Evolutionary conservation across 2,329 filamentous ascomycete genomes (phyloP), one percentile per base, ranked within the genome.

Genomic region (Hypomyces rosellus): DNA sequence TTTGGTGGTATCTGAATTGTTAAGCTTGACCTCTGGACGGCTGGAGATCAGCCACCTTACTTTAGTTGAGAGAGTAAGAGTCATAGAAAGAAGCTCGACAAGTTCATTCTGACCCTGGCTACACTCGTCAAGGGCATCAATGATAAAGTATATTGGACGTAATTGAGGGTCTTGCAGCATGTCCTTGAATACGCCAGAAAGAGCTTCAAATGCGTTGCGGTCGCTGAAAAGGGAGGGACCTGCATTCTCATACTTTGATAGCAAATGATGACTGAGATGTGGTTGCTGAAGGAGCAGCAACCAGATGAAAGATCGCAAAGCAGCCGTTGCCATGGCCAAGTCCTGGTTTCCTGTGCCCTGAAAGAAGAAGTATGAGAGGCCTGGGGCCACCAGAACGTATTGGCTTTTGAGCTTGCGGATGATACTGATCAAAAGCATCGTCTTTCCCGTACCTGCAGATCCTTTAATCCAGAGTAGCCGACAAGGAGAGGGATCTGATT

Each of bases 121-220:
- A 53, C 73, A 78, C 55, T 79, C 73, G 53, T 79, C 72, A 1
- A 78, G 69, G 4, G 70, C 74, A 57, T 78, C 73, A 45, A 78
- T 62, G 5, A 77, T 54, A 12, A 78, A 48, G 54, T 68, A 72
- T 0, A 63, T 64, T n/a, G n/a, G n/a, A 0, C 4, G 59, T 5
- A 54, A 48, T 14, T 38, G 54, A 2, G 61, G 54, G 47, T 75
- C 71, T 49, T 63, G 40, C 3, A 78, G 52, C 14, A 78, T 73
- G 37, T 62, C 58, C 5, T 38, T 55, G 6, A 78, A 67, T 14
- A 76, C 67, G n/a, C 66, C 57, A 6, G 60, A 66, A 33, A 57
- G 47, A 34, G 51, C 55, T 75, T 74, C 5, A 48, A 30, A 48
- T n/a, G n/a, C n/a, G n/a, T n/a, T n/a, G n/a, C n/a, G n/a, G n/a